Percentiles rank a stretch among this genome's conserved stretches.
These are phyloP conservation scores for Sarcomyxa edulis DNA, from an alignment of 768 basidiomycete species.

Conservation along the genomic window DNA sequence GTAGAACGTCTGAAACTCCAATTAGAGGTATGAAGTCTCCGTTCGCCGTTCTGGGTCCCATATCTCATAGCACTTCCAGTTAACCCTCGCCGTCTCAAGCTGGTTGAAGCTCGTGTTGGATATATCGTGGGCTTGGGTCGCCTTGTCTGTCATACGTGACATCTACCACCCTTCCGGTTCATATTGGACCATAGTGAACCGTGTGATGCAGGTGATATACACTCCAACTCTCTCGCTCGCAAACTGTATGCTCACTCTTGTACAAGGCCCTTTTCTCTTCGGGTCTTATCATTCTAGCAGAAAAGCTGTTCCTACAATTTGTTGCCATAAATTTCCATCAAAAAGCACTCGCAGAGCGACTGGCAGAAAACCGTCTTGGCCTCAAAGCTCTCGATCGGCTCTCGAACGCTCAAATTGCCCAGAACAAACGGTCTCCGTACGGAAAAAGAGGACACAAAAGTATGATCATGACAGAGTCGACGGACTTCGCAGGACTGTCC, in stretches of 20 bases:
- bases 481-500: conserved; percentile 22
- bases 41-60: background rate
- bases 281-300: conserved; percentile 35
- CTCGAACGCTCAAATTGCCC: conserved; percentile 55
- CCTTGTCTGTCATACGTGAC: conserved; percentile 55
- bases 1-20: conserved; percentile 65
- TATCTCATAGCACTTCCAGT: conserved; percentile 36
- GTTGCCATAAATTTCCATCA: conserved; percentile 81
- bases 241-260: conserved; percentile 5
- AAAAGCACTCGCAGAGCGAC: conserved; percentile 68
- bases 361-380: conserved; percentile 65
- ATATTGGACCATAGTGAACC: conserved; percentile 68
- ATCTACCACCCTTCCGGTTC: conserved; percentile 53
- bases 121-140: conserved; percentile 70
- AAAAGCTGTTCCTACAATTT: conserved; percentile 61
- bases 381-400: conserved; percentile 66
- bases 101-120: conserved; percentile 72
- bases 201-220: conserved; percentile 59
- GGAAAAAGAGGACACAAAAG: conserved; percentile 42
- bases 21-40: conserved; percentile 51
- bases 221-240: background rate
- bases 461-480: conserved; percentile 30
- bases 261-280: conserved; percentile 39
- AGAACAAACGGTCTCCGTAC: conserved; percentile 32
- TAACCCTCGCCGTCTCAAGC: conserved; percentile 59